Evolutionary conservation across 2,329 filamentous ascomycete genomes (phyloP).

Genomic region (Monilinia aucupariae): DNA sequence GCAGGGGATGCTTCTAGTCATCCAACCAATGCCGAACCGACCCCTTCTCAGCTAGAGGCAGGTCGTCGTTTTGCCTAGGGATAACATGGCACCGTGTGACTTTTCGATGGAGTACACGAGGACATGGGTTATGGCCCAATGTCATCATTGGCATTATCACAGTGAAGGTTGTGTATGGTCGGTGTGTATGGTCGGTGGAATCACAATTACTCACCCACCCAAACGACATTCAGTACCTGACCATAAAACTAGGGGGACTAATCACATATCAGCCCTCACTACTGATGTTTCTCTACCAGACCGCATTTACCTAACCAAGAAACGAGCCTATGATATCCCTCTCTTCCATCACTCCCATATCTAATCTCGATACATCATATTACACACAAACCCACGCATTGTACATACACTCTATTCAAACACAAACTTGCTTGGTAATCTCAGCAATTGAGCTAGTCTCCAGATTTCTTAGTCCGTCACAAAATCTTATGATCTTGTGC

Average conservation of each 20-base stretch:
- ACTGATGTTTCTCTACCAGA: neutral
- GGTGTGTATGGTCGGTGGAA: no score
- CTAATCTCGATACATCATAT: neutral
- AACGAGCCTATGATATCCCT: no score
- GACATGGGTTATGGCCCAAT: neutral
- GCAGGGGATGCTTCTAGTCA: slow-evolving; percentile 16
- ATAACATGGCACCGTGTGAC: neutral
- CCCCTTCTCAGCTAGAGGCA: slow-evolving; percentile 36
- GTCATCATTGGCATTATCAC: neutral
- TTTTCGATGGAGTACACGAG: neutral
- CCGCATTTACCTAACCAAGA: neutral
- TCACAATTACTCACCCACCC: neutral
- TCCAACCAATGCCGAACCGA: slow-evolving; percentile 19
- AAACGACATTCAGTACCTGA: neutral
- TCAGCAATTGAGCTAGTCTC: slow-evolving; percentile 2
- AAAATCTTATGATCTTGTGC: neutral
- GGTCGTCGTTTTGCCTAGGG: slow-evolving; percentile 16
- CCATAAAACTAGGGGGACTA: neutral
- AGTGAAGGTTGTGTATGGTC: neutral
- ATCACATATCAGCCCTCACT: neutral
- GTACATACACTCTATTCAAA: neutral
- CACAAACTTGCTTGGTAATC: neutral
- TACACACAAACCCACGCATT: neutral
- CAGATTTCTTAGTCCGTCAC: neutral
- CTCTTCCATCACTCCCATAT: neutral